Percentiles rank a stretch among this genome's conserved stretches.
These are phyloP conservation scores for Capronia americana DNA, from an alignment of 2,329 filamentous ascomycete genomes.

Conservation along the genomic window DNA sequence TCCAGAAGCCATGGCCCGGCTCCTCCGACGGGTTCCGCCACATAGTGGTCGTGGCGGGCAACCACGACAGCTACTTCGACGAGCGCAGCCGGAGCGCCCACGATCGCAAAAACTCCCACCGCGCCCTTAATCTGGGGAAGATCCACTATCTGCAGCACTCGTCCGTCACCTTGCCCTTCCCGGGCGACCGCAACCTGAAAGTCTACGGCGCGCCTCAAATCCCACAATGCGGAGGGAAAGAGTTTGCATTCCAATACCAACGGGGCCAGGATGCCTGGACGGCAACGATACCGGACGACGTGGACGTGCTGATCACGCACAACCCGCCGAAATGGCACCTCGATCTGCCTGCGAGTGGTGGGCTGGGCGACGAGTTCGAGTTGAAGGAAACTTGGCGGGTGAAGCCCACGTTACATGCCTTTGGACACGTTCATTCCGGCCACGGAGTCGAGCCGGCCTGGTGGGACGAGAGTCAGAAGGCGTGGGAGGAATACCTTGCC, in stretches of 20 bases:
- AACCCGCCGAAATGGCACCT: slow-evolving; percentile 76
- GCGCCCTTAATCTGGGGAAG: slow-evolving; percentile 67
- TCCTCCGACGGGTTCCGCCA: slow-evolving; percentile 67
- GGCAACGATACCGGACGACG: slow-evolving; percentile 71
- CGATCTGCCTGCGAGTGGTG: slow-evolving; percentile 59
- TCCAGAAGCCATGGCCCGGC: slow-evolving; percentile 48
- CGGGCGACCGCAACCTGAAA: slow-evolving; percentile 64
- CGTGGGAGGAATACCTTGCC: slow-evolving; percentile 69
- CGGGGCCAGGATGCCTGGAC: slow-evolving; percentile 72
- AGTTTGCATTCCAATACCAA: slow-evolving; percentile 80
- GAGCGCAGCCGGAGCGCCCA: slow-evolving; percentile 63
- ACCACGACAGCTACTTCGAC: slow-evolving; percentile 89
- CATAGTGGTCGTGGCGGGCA: slow-evolving; percentile 84
- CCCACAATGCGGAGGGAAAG: slow-evolving; percentile 72
- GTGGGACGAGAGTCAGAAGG: slow-evolving; percentile 75
- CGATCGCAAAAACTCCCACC: slow-evolving; percentile 58
- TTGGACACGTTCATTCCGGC: slow-evolving; percentile 82
- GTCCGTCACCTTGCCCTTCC: slow-evolving; percentile 67
- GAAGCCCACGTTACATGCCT: slow-evolving; percentile 77
- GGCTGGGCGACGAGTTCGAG: slow-evolving; percentile 73
- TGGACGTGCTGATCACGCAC: slow-evolving; percentile 82
- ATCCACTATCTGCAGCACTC: slow-evolving; percentile 79
- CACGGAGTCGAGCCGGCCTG: slow-evolving; percentile 72
- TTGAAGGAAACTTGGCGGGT: slow-evolving; percentile 76
- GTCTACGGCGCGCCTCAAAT: slow-evolving; percentile 85